Evolutionary conservation across 2,329 filamentous ascomycete species (phyloP), one percentile per base, ranked within the genome.

Genomic region (Ophiostoma ulmi): DNA sequence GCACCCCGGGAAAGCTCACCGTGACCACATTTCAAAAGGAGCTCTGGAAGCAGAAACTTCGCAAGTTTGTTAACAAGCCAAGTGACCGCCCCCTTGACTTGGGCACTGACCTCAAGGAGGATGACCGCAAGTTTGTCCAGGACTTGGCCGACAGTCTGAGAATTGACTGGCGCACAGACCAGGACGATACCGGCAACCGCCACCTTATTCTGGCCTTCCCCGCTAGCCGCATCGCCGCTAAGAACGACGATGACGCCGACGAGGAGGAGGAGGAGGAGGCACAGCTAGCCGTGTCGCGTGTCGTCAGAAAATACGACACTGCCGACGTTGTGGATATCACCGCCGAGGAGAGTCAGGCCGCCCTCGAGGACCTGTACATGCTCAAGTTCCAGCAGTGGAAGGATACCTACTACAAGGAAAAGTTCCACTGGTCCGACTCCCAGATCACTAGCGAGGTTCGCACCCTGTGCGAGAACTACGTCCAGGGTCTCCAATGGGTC

Each of bases 401-500:
- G 82, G 90, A 96, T 79, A 90, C 91, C 73, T 97, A 99, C 80
- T 99, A 99, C 80, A 84, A 87, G 74, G 87, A 88, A 71, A 99
- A 98, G 79, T 97, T 97, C 75, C 81, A 90, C 39, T 99, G 94
- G 93, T 88, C 90, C 20, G 83, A 91, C 13, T 90, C 93, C 67
- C 90, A 92, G 75, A 90, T 94, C 74, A 88, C 82, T 22, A 76
- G 88, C 58, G 93, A 97, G 79, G 85, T 98, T 77, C 89, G 84
- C 70, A 90, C 91, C 74, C 84, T 99, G 72, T 91, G 92, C 36
- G 93, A 98, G 80, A 99, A 98, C 80, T 99, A 99, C 76, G 93
- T 99, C 7, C 92, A 99, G 80, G 95, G 95, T 73, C 82, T 99
- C 72, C 95, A 99, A 79, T 99, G 95, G 96, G 95, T 99, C 63